These are phyloP conservation scores for Blastobotrys parvus DNA, from an alignment of 805 yeast genomes.

Conservation along the genomic window DNA sequence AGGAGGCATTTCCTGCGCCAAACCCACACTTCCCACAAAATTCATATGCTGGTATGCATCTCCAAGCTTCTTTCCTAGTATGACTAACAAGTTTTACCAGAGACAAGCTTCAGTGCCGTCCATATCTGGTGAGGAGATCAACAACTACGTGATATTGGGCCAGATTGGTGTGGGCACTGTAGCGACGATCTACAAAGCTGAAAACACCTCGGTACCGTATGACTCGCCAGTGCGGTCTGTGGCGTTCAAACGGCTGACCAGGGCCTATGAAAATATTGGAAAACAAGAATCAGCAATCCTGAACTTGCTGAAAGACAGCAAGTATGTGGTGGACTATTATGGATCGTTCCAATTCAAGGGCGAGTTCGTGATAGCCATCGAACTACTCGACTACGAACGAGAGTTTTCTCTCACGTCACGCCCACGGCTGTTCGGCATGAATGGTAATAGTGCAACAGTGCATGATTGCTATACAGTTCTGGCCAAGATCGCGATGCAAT, in stretches of 20 bases:
- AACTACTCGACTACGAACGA: constrained; percentile 6
- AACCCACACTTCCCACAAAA: too few species aligned
- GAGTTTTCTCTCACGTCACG: neutral
- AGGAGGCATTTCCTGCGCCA: too few species aligned
- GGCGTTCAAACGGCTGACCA: constrained; percentile 7
- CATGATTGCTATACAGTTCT: constrained; percentile 3
- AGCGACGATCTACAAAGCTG: constrained; percentile 9
- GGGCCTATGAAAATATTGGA: constrained; percentile 3
- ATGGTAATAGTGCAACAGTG: neutral
- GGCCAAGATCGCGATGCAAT: constrained; percentile 19
- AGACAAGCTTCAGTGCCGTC: neutral
- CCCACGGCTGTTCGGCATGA: constrained; percentile 1
- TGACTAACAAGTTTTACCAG: too few species aligned
- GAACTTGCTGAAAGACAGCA: constrained; percentile 1
- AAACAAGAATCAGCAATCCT: constrained; percentile 7
- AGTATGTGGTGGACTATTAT: constrained; percentile 4
- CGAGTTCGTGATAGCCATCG: constrained; percentile 4
- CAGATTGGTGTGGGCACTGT: constrained; percentile 8
- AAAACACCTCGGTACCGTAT: neutral
- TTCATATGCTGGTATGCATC: too few species aligned
- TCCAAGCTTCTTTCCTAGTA: too few species aligned
- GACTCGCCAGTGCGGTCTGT: constrained; percentile 2
- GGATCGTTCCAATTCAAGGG: constrained; percentile 6
- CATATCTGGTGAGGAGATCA: neutral
- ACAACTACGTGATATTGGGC: constrained; percentile 1